phyloP scores from a whole-genome alignment of 2,329 filamentous ascomycete species.

The Fusarium heterosporum region DNA sequence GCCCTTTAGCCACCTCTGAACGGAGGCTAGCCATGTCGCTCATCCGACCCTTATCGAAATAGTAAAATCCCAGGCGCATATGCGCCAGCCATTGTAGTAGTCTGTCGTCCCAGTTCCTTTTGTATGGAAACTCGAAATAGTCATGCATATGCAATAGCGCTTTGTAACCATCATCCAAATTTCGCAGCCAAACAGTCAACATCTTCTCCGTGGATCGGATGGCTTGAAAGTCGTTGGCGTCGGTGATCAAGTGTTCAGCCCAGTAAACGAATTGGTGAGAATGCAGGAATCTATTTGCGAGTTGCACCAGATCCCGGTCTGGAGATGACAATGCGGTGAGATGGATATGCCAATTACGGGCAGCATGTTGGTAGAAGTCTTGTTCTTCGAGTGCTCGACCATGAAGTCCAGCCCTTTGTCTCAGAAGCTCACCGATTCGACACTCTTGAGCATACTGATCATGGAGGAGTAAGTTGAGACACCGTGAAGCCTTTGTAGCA shows the following conservation, averaged over 20 bases:
- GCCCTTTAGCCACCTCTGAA: not conserved
- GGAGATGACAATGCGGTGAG: not conserved
- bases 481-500: not conserved
- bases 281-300: not conserved
- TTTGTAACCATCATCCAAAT: not conserved
- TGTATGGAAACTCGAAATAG: not conserved
- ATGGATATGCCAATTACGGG: not conserved
- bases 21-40: not conserved
- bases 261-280: not conserved
- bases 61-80: not conserved
- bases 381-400: not conserved
- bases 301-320: not conserved
- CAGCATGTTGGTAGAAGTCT: not conserved
- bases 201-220: not conserved
- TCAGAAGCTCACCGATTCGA: not conserved
- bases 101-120: not conserved
- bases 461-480: not conserved
- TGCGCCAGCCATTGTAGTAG: not conserved
- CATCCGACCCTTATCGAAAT: not conserved
- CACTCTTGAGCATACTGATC: not conserved
- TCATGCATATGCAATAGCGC: not conserved
- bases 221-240: not conserved
- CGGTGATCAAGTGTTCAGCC: not conserved
- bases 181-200: not conserved
- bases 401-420: not conserved